A percentile compares a stretch with the other conserved stretches of the same genome.
Evolutionary conservation across 345 rosid species (phyloP).

Genomic region (Ceriops zippeliana): DNA sequence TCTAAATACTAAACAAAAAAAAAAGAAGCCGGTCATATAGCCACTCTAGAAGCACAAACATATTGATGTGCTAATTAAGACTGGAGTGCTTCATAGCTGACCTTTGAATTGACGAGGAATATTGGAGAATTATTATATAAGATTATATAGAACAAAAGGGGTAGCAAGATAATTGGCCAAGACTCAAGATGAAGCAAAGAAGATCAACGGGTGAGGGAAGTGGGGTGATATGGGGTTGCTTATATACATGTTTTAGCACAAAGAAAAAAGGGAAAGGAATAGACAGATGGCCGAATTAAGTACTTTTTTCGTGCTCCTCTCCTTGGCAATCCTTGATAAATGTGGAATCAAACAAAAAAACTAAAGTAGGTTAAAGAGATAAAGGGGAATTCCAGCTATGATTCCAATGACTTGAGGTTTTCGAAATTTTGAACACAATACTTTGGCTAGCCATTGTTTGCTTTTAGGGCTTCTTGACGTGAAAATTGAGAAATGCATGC

Average conservation of each 20-base stretch:
- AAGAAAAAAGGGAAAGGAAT: constrained; percentile 32
- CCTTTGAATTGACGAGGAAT: not conserved
- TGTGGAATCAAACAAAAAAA: constrained; percentile 31
- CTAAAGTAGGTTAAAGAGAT: constrained; percentile 30
- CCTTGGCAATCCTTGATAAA: constrained; percentile 46
- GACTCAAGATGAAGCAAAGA: not conserved
- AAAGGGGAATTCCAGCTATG: constrained; percentile 37
- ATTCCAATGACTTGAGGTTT: constrained; percentile 34
- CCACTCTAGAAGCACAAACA: no score
- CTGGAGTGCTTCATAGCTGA: not conserved
- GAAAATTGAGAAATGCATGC: constrained; percentile 23
- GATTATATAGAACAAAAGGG: not conserved
- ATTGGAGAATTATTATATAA: not conserved
- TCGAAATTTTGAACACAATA: constrained; percentile 17
- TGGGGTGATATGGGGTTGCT: constrained; percentile 18
- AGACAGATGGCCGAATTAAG: constrained; percentile 37
- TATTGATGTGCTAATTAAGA: no score
- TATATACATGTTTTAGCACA: constrained; percentile 39
- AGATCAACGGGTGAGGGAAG: constrained; percentile 17
- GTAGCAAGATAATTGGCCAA: not conserved
- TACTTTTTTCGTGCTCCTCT: constrained; percentile 49
- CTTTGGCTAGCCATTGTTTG: constrained; percentile 16
- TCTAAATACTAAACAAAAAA: not conserved
- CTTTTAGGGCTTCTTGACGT: constrained; percentile 27
- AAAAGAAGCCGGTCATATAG: not conserved